Conservation (phyloP, 345 rosid species). For the Bruguiera parviflora region DNA sequence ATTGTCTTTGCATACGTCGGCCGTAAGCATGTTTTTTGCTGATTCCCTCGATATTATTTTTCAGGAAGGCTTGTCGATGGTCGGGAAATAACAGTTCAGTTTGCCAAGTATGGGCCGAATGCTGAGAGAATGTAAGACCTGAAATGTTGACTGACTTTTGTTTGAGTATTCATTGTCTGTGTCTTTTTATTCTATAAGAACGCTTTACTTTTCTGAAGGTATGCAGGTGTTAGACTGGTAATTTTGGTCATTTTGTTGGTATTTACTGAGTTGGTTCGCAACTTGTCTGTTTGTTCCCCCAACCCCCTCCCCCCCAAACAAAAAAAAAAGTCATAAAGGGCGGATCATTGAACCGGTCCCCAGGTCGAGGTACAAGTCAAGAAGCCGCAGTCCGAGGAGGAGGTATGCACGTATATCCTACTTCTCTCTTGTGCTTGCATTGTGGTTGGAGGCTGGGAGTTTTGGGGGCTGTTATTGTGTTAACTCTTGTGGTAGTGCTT, state of each 20-base stretch:
- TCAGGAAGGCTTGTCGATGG: constrained; percentile 94
- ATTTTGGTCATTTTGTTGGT: neutral
- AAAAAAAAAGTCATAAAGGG: constrained; percentile 41
- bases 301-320: too few species aligned
- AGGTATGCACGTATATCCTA: constrained; percentile 19
- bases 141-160: neutral
- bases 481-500: neutral
- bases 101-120: constrained; percentile 96
- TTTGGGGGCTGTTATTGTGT: too few species aligned
- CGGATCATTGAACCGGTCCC: constrained; percentile 45
- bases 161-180: neutral
- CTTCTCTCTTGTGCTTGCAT: neutral
- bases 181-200: too few species aligned
- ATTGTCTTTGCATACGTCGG: neutral
- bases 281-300: neutral
- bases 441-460: neutral
- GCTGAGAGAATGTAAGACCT: constrained; percentile 83
- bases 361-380: constrained; percentile 34
- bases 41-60: constrained; percentile 1
- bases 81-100: constrained; percentile 89
- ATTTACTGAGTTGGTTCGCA: neutral
- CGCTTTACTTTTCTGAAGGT: neutral
- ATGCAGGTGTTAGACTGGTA: neutral
- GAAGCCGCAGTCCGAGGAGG: constrained; percentile 56
- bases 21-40: neutral